Percentiles rank a stretch among this genome's conserved stretches.
These are phyloP conservation scores for Plasmodiophora brassicae DNA, from an alignment of 208 protist species.

Conservation along the genomic window DNA sequence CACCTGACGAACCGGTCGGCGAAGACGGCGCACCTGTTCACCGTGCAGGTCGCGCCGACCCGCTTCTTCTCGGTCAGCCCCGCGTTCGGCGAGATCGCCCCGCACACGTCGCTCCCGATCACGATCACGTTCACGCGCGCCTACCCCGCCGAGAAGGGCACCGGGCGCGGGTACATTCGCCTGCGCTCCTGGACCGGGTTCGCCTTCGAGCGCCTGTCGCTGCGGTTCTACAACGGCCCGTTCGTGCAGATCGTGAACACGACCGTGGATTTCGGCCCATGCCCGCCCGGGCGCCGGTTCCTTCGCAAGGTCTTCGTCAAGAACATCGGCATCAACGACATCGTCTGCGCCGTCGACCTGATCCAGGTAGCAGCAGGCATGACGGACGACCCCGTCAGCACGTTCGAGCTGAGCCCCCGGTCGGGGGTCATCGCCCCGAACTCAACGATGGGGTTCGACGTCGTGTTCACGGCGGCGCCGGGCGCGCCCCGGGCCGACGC, in stretches of 20 bases:
- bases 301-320: not conserved
- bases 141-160: not conserved
- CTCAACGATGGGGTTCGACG: not conserved
- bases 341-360: not conserved
- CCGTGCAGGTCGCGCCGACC: constrained; percentile 4
- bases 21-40: constrained; percentile 6
- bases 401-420: not conserved
- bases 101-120: constrained; percentile 8
- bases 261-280: not conserved
- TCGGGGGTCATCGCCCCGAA: not conserved
- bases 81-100: constrained; percentile 18
- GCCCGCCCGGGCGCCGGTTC: not conserved
- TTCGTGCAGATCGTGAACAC: constrained; percentile 6
- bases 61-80: not conserved
- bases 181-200: constrained; percentile 23
- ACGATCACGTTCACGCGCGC: not conserved
- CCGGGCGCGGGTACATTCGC: not conserved
- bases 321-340: not conserved
- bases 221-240: constrained; percentile 14
- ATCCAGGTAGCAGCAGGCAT: not conserved
- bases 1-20: constrained; percentile 3
- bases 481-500: not conserved
- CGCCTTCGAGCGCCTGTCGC: not conserved
- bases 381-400: not conserved
- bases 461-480: not conserved